These are phyloP conservation scores for Paramecium sonneborni DNA, from an alignment of 73 alveolate species.

Conservation along the genomic window DNA sequence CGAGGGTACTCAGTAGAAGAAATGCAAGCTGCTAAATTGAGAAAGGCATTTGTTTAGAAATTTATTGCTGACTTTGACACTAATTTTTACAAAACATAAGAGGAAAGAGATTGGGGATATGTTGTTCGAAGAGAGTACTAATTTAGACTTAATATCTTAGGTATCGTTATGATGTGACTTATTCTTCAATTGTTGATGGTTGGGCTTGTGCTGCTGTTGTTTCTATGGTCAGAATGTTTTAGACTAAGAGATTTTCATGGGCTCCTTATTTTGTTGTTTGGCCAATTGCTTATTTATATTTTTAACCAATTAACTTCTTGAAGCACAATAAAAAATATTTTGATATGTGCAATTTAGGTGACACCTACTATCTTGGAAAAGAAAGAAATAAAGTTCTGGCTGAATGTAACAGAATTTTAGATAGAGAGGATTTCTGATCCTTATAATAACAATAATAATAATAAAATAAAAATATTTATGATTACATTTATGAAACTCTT, in stretches of 20 bases:
- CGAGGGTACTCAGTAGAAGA: constrained; percentile 58
- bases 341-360: constrained; percentile 91
- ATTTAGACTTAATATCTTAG: neutral
- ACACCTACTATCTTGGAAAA: constrained; percentile 84
- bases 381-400: constrained; percentile 84
- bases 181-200: constrained; percentile 73
- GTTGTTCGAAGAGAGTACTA: constrained; percentile 83
- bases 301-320: constrained; percentile 70
- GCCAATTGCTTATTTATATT: constrained; percentile 72
- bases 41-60: constrained; percentile 62
- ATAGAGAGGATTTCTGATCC: constrained; percentile 84
- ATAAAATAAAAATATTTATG: neutral
- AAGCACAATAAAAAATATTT: constrained; percentile 79
- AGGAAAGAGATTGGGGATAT: constrained; percentile 91
- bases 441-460: neutral
- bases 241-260: constrained; percentile 61
- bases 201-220: constrained; percentile 72
- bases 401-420: constrained; percentile 80
- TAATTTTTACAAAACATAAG: constrained; percentile 75
- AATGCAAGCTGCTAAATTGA: constrained; percentile 64
- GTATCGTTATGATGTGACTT: constrained; percentile 79
- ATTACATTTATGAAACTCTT: neutral
- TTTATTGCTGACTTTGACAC: constrained; percentile 65
- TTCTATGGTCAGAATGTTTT: constrained; percentile 77
- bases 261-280: constrained; percentile 61